A percentile compares a stretch with the other conserved stretches of the same genome.
Conservation (phyloP, 176 grass and related monocot genomes). For the barley (Hordeum vulgare) region DNA sequence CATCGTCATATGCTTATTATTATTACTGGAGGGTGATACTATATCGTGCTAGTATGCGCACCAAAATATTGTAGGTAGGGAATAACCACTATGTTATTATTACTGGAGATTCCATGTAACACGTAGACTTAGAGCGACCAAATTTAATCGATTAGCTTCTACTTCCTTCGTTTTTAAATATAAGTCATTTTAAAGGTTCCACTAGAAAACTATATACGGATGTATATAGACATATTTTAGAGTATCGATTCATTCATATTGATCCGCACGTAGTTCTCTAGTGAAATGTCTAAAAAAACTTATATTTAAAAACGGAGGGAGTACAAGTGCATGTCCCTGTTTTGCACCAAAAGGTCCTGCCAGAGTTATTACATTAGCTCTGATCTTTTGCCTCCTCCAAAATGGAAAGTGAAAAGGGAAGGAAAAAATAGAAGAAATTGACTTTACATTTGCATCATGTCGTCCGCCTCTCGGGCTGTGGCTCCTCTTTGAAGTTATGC, state of each 20-base stretch:
- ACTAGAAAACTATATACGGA: no score
- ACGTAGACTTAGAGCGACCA: background rate
- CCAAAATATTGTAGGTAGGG: no score
- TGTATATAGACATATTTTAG: no score
- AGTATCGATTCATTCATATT: no score
- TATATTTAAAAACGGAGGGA: no score
- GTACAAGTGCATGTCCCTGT: conserved; percentile 34
- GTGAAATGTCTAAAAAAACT: no score
- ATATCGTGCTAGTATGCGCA: background rate
- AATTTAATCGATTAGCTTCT: background rate
- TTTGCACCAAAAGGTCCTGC: conserved; percentile 23
- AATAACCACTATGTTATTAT: background rate
- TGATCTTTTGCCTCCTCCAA: conserved; percentile 41
- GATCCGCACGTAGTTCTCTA: no score
- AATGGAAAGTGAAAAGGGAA: conserved; percentile 28
- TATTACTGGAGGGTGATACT: background rate
- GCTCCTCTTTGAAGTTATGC: conserved; percentile 61
- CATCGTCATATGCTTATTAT: background rate
- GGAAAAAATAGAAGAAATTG: background rate
- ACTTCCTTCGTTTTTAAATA: no score
- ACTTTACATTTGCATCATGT: conserved; percentile 21
- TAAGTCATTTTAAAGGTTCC: no score
- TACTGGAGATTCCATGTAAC: background rate
- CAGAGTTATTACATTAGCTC: conserved; percentile 5
- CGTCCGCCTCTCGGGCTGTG: background rate